Base-by-base conservation (phyloP, 495 filamentous ascomycete species). In the Tetracladium marchalianum region DNA sequence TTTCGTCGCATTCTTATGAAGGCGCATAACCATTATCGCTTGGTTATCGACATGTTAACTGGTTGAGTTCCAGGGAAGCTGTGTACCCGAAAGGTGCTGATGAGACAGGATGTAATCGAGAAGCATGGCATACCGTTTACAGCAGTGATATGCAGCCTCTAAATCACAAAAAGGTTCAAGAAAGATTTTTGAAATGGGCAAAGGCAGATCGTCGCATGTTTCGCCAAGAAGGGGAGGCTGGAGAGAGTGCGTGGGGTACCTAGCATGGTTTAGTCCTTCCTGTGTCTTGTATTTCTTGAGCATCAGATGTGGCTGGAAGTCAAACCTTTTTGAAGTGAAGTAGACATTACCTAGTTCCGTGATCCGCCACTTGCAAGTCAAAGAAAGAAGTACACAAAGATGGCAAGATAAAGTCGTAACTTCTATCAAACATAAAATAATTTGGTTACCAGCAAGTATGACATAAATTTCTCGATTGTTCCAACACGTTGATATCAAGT, bases 21-120 rank as follows among this genome's bases (percentile, higher is more conserved):
- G 39, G 47, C 47, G 32, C 47, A 50, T 41, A 50, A 50, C 41
- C 47, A 50, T 50, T 50, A 22, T 50, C 47, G 40, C 47, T 50
- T 50, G 40, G 40, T 37, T 50, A 50, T 50, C 39, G 41, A 44
- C 36, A 34, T 40, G 39, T 41, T 43, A 43, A 43, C 47, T 33
- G 19, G 32, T 11, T 17, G 40, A 50, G 40, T 32, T 50, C 44
- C 32, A 33, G 38, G 36, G 16, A 39, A 50, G 44, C 47, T 32
- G 44, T 38, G 39, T 40, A 44, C 39, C 40, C 40, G 47, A 40
- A 48, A 3, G 22, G 16, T 37, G 44, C 44, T 17, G 40, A 50
- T 50, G 47, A 39, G 47, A 50, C 40, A 50, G 47, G 47, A 32
- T 50, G 47, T 39, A 50, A 50, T 44, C 47, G 40, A 50, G 39